Conservation (phyloP, 2,329 filamentous ascomycete genomes). For the Triangularia setosa region DNA sequence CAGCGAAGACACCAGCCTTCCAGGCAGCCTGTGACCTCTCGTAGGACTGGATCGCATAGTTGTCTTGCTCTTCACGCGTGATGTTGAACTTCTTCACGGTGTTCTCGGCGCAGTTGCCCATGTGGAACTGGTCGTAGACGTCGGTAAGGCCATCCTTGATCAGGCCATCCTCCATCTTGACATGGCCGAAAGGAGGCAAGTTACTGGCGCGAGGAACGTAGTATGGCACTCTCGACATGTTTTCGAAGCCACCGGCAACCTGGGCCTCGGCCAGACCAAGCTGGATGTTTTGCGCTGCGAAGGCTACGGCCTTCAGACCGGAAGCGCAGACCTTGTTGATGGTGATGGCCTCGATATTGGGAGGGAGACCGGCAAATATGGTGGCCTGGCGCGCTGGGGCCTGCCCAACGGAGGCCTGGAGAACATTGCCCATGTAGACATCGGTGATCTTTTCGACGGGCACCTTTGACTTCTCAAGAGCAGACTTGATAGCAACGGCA, state of each 20-base stretch:
- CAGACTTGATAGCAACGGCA: conserved; percentile 86
- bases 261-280: conserved; percentile 84
- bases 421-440: conserved; percentile 97
- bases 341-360: conserved; percentile 80
- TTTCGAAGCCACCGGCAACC: conserved; percentile 95
- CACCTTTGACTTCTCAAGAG: conserved; percentile 79
- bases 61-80: conserved; percentile 81
- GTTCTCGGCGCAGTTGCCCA: conserved; percentile 95
- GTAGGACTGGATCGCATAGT: conserved; percentile 86
- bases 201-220: conserved; percentile 80
- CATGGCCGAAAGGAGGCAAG: conserved; percentile 79
- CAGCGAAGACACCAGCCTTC: conserved; percentile 75
- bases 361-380: conserved; percentile 80
- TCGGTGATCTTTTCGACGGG: conserved; percentile 78
- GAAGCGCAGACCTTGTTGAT: conserved; percentile 99
- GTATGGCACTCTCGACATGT: conserved; percentile 91
- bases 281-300: conserved; percentile 93
- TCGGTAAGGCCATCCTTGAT: conserved; percentile 95
- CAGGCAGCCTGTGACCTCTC: conserved; percentile 86
- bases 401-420: conserved; percentile 80
- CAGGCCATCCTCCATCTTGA: conserved; percentile 84
- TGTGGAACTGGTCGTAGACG: conserved; percentile 94
- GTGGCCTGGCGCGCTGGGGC: conserved; percentile 86
- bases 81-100: conserved; percentile 85
- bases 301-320: conserved; percentile 83